Percentiles rank a stretch among this genome's conserved stretches.
These are phyloP conservation scores for Cytospora paraplurivora DNA, from an alignment of 2,329 filamentous ascomycete genomes.

Conservation along the genomic window DNA sequence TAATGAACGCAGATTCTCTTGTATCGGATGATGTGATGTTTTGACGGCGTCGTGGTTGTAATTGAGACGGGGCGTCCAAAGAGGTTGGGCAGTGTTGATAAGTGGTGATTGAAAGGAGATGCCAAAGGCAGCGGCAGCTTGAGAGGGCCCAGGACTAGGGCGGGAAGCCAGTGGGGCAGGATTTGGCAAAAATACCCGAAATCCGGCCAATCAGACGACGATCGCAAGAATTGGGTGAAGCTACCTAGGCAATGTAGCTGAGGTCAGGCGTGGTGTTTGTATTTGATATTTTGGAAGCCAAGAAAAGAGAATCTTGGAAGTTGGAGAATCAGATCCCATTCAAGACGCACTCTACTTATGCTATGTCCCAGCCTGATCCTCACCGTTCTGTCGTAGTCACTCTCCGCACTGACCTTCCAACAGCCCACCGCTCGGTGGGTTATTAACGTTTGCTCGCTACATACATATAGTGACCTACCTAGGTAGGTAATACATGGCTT, in stretches of 20 bases:
- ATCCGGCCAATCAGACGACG: conserved; percentile 19
- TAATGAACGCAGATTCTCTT: background rate
- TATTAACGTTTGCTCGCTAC: background rate
- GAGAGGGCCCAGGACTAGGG: background rate
- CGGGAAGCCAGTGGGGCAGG: background rate
- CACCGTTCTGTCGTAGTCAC: background rate
- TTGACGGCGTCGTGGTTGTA: background rate
- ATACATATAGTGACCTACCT: too few species aligned
- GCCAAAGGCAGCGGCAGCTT: conserved; percentile 3
- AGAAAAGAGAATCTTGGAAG: background rate
- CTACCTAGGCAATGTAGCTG: background rate
- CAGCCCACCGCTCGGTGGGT: background rate
- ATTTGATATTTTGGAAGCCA: too few species aligned
- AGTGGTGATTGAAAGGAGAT: background rate
- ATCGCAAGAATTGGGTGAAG: conserved; percentile 21
- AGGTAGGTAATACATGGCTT: background rate
- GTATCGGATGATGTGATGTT: background rate
- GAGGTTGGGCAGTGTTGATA: background rate
- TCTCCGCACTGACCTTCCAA: background rate
- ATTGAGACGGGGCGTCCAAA: background rate
- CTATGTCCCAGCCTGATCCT: background rate
- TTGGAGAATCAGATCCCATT: background rate
- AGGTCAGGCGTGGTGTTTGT: conserved; percentile 8
- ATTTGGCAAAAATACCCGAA: background rate
- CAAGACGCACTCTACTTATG: too few species aligned